Evolutionary conservation across 108 stramenopile genomes (phyloP), one percentile per base, ranked within the genome.

Genomic region (Pseudonitzschia multiseries): DNA sequence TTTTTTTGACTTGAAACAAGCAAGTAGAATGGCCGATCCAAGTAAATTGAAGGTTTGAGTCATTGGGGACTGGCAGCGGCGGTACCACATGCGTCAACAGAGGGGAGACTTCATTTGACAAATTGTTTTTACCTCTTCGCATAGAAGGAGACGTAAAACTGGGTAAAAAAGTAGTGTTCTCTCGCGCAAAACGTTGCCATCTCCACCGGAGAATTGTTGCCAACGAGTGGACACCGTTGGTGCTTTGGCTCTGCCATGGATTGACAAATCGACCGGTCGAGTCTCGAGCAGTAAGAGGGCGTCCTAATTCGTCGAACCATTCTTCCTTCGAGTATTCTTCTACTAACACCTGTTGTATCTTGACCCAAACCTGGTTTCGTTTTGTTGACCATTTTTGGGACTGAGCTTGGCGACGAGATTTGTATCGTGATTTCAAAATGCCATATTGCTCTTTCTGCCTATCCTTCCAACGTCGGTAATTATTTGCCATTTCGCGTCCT

Each of bases 1-100:
- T 68, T 10, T 84, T 83, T 17, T 79, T 70, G 24, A 90, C 69
- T 29, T 81, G 76, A 18, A 94, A 68, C 18, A 88, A 69, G 32
- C 87, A 89, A 4, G 89, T 90, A 0, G 89, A 78, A 78, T 94
- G 93, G 12, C 93, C 93, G 28, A 94, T 79, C 93, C 90, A 94
- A n/a, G 93, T 90, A 13, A 89, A 74, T 17, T 69, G 61, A 4
- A 93, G 78, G 13, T 31, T 63, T 8, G 36, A 21, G 20, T 40
- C 14, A 36, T 72, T 52, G 12, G 65, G 46, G 2, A 32, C 56
- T 22, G 57, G 46, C 40, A 66, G 28, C 18, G 69, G 40, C 43
- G 59, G 71, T 21, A 43, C 17, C 10, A 2, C 9, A 2, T 32
- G 65, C 28, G 28, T 2, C 59, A 42, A 42, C 27, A 33, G 54